These are phyloP conservation scores for Castanea sativa DNA, from an alignment of 306 rosid genomes.

Conservation along the genomic window DNA sequence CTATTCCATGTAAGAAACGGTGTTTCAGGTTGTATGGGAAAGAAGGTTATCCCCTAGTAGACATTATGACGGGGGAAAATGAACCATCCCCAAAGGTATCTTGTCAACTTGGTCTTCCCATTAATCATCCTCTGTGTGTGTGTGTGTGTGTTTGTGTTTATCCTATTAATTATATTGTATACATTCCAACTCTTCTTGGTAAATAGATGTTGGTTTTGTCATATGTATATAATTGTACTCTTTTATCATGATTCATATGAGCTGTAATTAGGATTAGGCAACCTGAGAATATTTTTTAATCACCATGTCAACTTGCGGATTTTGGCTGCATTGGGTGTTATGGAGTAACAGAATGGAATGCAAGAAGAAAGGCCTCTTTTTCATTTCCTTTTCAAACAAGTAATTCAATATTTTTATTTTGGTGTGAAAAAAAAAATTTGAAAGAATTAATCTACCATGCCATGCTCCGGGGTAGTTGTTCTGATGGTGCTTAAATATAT, in stretches of 20 bases:
- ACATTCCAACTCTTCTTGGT: not conserved
- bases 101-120: conserved; percentile 11
- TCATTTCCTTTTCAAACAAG: not conserved
- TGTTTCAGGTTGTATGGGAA: conserved; percentile 80
- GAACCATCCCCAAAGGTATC: conserved; percentile 95
- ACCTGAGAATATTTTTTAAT: not conserved
- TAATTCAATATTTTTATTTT: not conserved
- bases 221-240: not conserved
- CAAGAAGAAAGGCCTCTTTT: not conserved
- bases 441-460: not conserved
- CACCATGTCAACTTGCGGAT: not conserved
- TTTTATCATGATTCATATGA: not conserved
- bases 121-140: not conserved
- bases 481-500: not conserved
- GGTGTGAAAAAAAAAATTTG: not conserved
- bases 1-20: conserved; percentile 94
- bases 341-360: not conserved
- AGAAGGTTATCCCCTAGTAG: conserved; percentile 95
- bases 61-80: conserved; percentile 91
- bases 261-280: not conserved
- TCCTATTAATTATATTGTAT: not conserved
- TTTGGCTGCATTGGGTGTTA: not conserved
- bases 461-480: not conserved
- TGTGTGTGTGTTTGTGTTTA: not conserved
- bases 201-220: not conserved